Conservation (phyloP, 352 stramenopile species). For the Elongisporangium undulatum region DNA sequence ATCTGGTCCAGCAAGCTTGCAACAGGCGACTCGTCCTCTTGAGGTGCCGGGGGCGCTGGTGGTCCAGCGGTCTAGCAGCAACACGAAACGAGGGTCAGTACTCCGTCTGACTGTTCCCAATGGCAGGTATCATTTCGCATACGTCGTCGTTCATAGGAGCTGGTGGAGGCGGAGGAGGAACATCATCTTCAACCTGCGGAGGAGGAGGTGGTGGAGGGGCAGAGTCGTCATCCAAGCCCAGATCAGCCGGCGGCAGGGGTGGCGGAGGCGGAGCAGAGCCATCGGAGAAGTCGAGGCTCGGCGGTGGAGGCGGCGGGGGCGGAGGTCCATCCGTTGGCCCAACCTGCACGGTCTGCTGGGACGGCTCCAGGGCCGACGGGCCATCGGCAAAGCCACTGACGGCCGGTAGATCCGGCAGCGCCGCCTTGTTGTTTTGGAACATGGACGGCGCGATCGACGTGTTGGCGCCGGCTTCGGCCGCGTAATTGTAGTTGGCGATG, state of each 20-base stretch:
- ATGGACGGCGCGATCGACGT: constrained; percentile 77
- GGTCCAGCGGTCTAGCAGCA: constrained; percentile 24
- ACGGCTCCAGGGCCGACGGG: constrained; percentile 56
- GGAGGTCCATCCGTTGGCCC: constrained; percentile 60
- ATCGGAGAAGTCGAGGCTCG: constrained; percentile 52
- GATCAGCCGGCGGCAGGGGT: constrained; percentile 32
- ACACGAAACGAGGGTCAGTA: neutral
- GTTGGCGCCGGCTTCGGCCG: constrained; percentile 37
- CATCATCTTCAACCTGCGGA: constrained; percentile 34
- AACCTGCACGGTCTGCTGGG: constrained; percentile 48
- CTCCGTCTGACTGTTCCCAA: neutral
- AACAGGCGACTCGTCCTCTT: constrained; percentile 22
- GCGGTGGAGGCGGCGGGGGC: constrained; percentile 55
- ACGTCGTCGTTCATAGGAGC: constrained; percentile 22
- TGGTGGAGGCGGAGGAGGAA: constrained; percentile 41
- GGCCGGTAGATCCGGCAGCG: constrained; percentile 58
- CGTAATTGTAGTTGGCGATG: constrained; percentile 79
- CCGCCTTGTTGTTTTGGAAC: constrained; percentile 64
- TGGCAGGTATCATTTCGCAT: neutral
- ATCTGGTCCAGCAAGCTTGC: constrained; percentile 57
- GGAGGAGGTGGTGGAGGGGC: constrained; percentile 37
- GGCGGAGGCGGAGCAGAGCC: constrained; percentile 37
- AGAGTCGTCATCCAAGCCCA: constrained; percentile 41
- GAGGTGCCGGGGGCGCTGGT: constrained; percentile 14
- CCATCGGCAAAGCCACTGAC: constrained; percentile 63